Base-by-base conservation (phyloP, 352 stramenopile species). In the Pythium grandisporangium region DNA sequence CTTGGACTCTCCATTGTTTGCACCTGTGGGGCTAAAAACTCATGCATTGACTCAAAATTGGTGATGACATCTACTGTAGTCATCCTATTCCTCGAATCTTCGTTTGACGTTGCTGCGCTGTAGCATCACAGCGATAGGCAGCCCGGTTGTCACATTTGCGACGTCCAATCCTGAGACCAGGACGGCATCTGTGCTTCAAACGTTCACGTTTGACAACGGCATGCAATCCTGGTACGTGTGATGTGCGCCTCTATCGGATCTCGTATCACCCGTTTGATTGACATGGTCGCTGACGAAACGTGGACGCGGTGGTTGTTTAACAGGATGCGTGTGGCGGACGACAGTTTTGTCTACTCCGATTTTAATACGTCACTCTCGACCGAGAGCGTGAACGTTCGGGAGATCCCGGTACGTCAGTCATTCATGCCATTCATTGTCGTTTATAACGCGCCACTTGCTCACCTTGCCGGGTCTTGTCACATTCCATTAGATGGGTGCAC, bases 321-420 rank as follows among this genome's bases (percentile, higher is more conserved):
- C 37, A 93, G 79, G 80, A 86, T 93, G 75, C 75, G 81, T 34
- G 73, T 91, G 8, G 76, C 75, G 12, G 81, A 91, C 48, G 73
- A 90, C 42, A 86, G 63, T 34, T 93, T 93, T 45, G 68, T 84
- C 19, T 93, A 78, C 45, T 93, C 81, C 7, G 81, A 93, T 38
- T 93, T 93, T 48, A 61, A 68, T 35, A 73, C 80, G 30, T 70
- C 71, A 16, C 50, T 93, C 1, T 44, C 69, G n/a, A 89, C 80
- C 3, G 77, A 93, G 36, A 68, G 66, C 6, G 74, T 93, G 10
- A 45, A 58, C 14, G 37, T 68, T 1, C 68, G 66, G 42, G 79
- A 67, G 25, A 66, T 90, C n/a, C 79, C 79, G 39, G 78, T 91
- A 64, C 38, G 65, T 45, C 22, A 30, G 6, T 25, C 22, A 23